These are phyloP conservation scores for Aspergillus sp. DNA, from an alignment of 2,329 filamentous ascomycete species.

Conservation along the genomic window DNA sequence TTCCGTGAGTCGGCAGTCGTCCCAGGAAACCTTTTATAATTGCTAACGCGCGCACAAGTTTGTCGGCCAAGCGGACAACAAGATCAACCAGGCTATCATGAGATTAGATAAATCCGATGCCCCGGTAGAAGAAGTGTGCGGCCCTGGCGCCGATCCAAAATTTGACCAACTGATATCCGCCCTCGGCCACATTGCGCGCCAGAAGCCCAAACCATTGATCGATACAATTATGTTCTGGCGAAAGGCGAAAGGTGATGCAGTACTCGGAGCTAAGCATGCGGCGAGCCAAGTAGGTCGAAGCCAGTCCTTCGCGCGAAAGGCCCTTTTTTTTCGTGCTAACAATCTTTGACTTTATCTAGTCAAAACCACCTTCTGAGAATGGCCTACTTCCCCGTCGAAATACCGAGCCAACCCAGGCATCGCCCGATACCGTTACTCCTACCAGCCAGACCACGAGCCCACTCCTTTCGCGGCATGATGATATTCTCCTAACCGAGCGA, in stretches of 20 bases:
- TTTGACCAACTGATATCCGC: slow-evolving; percentile 96
- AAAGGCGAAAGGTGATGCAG: slow-evolving; percentile 90
- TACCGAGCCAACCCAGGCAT: slow-evolving; percentile 65
- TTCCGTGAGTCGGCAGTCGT: slow-evolving; percentile 57
- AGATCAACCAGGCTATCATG: slow-evolving; percentile 84
- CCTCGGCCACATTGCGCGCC: slow-evolving; percentile 88
- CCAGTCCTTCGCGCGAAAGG: not conserved
- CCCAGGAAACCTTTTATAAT: not conserved
- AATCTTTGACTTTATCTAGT: slow-evolving; percentile 12
- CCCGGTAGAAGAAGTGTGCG: slow-evolving; percentile 85
- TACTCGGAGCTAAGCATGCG: slow-evolving; percentile 62
- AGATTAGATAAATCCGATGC: slow-evolving; percentile 77
- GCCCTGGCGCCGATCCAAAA: slow-evolving; percentile 77
- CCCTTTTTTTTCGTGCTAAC: slow-evolving; percentile 1
- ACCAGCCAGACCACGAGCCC: slow-evolving; percentile 27
- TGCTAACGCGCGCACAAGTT: slow-evolving; percentile 58
- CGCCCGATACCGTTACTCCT: slow-evolving; percentile 24
- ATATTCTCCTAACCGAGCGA: slow-evolving; percentile 77
- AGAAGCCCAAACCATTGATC: slow-evolving; percentile 91
- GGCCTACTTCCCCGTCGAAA: slow-evolving; percentile 64
- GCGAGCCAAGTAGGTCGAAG: slow-evolving; percentile 29
- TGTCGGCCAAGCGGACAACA: slow-evolving; percentile 93
- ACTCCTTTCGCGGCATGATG: slow-evolving; percentile 61
- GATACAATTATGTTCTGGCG: slow-evolving; percentile 98
- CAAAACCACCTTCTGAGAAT: slow-evolving; percentile 41